Base-by-base conservation (phyloP, 2,329 filamentous ascomycete genomes). In the Metarhizium robertsii region DNA sequence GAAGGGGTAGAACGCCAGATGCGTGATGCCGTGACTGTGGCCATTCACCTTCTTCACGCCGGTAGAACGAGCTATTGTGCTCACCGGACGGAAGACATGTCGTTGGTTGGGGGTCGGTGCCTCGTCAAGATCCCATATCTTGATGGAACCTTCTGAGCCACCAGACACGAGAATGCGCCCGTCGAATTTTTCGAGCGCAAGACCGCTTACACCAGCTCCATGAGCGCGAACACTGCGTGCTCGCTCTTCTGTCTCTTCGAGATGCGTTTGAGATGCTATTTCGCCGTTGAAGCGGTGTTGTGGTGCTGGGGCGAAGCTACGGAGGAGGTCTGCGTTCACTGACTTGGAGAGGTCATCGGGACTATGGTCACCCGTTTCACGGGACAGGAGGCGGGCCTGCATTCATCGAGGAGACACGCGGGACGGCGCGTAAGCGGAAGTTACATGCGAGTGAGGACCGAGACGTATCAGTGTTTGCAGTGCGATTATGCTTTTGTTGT, bases 101-200 rank as follows among this genome's bases (percentile, higher is more conserved):
- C 68, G 69, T 58, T 58, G 68, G 59, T 71, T 73, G 6, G 74
- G 69, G 58, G 75, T 75, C 13, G 66, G 67, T 61, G 76, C 74
- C 52, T 79, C 73, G 64, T 95, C 88, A 6, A 96, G 79, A 70
- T 96, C 86, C 92, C 92, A 96, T 49, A 96, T 73, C 61, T 85
- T 88, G 65, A 96, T 83, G 1, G 87, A 88, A 10, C 88, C 89
- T 66, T 96, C 90, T 4, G 89, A 86, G 34, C 92, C 91, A 4
- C 90, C 92, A 0, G 92, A 95, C 2, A 96, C 71, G 59, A 96
- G 78, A 61, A 88, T 87, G 63, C 68, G 66, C 3, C 88, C 90
- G 59, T 94, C 88, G 65, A 94, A 90, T 52, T 84, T 83, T 65
- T 96, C 92, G 43, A 96, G 79, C 0, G 87, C 84, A 45, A 96